These are phyloP conservation scores for Wickerhamomyces xylosicus DNA, from an alignment of 805 yeast genomes.

Conservation along the genomic window DNA sequence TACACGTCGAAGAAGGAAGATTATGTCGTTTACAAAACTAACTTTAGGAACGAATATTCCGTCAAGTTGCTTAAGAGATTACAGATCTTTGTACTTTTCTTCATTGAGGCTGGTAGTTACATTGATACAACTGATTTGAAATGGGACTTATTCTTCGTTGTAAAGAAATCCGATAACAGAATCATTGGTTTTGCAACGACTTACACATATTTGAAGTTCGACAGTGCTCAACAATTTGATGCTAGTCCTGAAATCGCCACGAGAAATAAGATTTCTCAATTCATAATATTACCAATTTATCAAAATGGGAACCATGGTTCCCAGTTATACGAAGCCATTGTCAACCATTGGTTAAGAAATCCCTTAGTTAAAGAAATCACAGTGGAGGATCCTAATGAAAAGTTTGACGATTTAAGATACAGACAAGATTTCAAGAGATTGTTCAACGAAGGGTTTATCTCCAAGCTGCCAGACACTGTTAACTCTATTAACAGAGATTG, in stretches of 20 bases:
- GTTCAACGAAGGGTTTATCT: conserved; percentile 22
- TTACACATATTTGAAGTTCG: conserved; percentile 75
- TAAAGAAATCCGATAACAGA: conserved; percentile 24
- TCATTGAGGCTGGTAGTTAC: conserved; percentile 89
- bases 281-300: conserved; percentile 73
- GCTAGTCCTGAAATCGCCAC: conserved; percentile 18
- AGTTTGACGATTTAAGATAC: conserved; percentile 86
- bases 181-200: conserved; percentile 77
- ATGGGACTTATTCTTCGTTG: conserved; percentile 70
- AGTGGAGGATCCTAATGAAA: conserved; percentile 91
- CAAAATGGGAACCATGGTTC: conserved; percentile 72
- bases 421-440: conserved; percentile 59
- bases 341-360: conserved; percentile 46
- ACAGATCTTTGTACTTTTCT: conserved; percentile 71
- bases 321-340: conserved; percentile 45
- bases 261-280: conserved; percentile 81
- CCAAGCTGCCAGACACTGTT: conserved; percentile 18
- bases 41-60: conserved; percentile 27
- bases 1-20: conserved; percentile 27
- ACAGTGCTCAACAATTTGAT: conserved; percentile 43
- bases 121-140: conserved; percentile 66
- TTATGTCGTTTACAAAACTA: conserved; percentile 40
- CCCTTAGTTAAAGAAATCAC: conserved; percentile 55
- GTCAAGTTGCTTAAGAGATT: conserved; percentile 53
- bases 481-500: conserved; percentile 24